phyloP scores from a whole-genome alignment of 2,329 filamentous ascomycete species.

The Dothistroma pini region DNA sequence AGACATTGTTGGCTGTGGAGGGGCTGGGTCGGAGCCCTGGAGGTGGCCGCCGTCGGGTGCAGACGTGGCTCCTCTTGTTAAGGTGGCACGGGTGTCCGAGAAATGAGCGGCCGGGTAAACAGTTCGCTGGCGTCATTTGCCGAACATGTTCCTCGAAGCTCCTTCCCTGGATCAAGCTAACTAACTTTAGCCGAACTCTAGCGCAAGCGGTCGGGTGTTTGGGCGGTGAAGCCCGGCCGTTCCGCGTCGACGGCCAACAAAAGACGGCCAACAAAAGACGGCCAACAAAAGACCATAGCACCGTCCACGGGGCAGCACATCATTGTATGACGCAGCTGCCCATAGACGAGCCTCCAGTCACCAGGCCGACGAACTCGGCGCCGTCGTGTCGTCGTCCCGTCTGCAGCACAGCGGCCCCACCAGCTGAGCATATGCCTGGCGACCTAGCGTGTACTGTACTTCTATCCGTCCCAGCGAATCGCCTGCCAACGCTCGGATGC shows the following conservation, averaged over 20 bases:
- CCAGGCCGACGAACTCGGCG: background rate
- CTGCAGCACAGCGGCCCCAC: slow-evolving; percentile 1
- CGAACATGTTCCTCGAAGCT: slow-evolving; percentile 18
- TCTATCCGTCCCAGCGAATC: background rate
- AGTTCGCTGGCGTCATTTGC: slow-evolving; percentile 2
- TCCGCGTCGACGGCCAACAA: background rate
- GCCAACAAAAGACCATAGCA: background rate
- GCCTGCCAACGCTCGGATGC: background rate
- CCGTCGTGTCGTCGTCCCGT: background rate
- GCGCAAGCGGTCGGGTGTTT: background rate
- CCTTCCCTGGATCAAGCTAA: slow-evolving; percentile 7
- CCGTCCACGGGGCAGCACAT: background rate
- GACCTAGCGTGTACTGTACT: background rate
- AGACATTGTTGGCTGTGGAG: background rate
- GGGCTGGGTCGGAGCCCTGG: background rate
- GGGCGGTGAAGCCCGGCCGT: slow-evolving; percentile 9
- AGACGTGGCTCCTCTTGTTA: slow-evolving; percentile 2
- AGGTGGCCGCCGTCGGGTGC: background rate
- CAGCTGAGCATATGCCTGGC: background rate
- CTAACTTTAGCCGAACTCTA: slow-evolving; percentile 5
- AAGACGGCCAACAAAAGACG: background rate
- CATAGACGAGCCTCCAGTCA: background rate
- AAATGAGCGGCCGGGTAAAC: slow-evolving; percentile 1
- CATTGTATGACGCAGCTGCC: background rate
- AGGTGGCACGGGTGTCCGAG: background rate